Percentiles rank a stretch among this genome's conserved stretches.
Evolutionary conservation across 164 flowering plant genomes (phyloP).

Genomic region (Taxillus chinensis): DNA sequence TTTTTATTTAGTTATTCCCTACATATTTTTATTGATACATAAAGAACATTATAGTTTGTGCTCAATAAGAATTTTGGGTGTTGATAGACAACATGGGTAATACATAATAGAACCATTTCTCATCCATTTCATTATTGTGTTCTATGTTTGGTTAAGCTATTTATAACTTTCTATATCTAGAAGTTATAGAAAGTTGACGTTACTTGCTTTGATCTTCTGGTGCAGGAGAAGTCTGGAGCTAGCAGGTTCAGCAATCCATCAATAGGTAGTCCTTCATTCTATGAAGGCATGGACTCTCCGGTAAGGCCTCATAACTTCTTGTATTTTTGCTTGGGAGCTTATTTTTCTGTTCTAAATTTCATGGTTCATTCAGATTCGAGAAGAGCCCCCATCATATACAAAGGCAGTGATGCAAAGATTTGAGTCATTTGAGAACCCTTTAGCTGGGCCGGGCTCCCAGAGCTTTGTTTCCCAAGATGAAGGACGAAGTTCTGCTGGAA

Average conservation of each 20-base stretch:
- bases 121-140: no score
- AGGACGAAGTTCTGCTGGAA: slow-evolving; percentile 44
- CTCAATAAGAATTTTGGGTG: no score
- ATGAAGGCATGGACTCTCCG: slow-evolving; percentile 59
- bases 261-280: slow-evolving; percentile 21
- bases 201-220: not conserved
- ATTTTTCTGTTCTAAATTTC: not conserved
- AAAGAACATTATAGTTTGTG: no score
- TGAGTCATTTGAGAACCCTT: slow-evolving; percentile 87
- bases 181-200: no score
- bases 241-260: slow-evolving; percentile 47
- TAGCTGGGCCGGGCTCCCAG: slow-evolving; percentile 52
- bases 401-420: slow-evolving; percentile 47
- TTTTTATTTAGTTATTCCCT: no score
- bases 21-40: no score
- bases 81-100: no score
- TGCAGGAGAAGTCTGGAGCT: slow-evolving; percentile 57
- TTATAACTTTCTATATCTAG: no score
- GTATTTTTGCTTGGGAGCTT: slow-evolving; percentile 1
- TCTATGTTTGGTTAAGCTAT: no score
- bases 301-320: slow-evolving; percentile 26
- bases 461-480: slow-evolving; percentile 65
- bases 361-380: slow-evolving; percentile 53
- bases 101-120: no score
- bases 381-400: slow-evolving; percentile 82